These are phyloP conservation scores for Eremochloa ophiuroides DNA, from an alignment of 176 grass and related monocot genomes.

Conservation along the genomic window DNA sequence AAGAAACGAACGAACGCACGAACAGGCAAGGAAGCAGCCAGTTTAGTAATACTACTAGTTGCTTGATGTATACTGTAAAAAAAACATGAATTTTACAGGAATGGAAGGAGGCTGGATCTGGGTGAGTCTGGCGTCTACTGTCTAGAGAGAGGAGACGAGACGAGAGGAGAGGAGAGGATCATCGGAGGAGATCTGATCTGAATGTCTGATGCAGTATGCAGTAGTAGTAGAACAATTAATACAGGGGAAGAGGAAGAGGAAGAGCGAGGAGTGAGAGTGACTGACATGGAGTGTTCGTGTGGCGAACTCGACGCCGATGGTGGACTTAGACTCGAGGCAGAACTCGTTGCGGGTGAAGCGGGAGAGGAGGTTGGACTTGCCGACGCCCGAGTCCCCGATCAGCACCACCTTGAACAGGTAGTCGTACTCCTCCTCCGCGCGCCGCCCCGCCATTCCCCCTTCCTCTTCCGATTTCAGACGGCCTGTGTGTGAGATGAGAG, in stretches of 20 bases:
- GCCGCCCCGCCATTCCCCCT: constrained; percentile 41
- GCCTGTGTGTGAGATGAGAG: too few species aligned
- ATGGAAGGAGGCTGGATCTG: neutral
- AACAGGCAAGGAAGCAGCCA: too few species aligned
- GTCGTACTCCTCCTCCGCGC: constrained; percentile 83
- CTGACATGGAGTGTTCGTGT: constrained; percentile 47
- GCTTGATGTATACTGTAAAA: too few species aligned
- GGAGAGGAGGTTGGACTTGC: constrained; percentile 86
- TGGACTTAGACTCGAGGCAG: constrained; percentile 98
- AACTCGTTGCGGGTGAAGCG: constrained; percentile 91
- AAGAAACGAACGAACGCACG: too few species aligned
- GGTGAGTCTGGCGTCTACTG: too few species aligned
- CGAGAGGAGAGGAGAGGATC: neutral
- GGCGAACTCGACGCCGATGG: constrained; percentile 97
- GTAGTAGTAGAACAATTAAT: neutral
- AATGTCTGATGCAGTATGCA: neutral
- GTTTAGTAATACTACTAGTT: too few species aligned
- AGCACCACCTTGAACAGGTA: constrained; percentile 92
- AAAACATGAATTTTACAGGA: too few species aligned
- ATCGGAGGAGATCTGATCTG: neutral
- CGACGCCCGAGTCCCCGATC: constrained; percentile 82
- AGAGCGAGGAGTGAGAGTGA: neutral
- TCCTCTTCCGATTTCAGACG: neutral
- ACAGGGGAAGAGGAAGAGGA: neutral
- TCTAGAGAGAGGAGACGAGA: too few species aligned